phyloP scores from a whole-genome alignment of 345 rosid species.

The Odontarrhena argentea region DNA sequence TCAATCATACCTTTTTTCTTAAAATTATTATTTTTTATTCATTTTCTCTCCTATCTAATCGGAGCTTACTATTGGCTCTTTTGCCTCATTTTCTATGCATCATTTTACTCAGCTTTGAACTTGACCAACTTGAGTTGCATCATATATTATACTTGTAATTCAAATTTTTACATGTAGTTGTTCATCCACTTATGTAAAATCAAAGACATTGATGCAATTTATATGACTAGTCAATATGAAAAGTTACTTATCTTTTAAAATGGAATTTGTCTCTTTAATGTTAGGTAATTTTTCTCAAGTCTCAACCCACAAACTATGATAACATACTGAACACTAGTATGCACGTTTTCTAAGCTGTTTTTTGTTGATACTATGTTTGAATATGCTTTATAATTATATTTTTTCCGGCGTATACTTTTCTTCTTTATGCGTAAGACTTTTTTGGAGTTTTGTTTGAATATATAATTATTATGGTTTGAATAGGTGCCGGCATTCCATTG shows the following conservation, averaged over 20 bases:
- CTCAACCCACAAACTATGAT: no score
- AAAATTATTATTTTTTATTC: background rate
- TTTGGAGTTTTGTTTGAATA: constrained; percentile 28
- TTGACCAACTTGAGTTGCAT: constrained; percentile 13
- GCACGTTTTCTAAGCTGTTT: constrained; percentile 33
- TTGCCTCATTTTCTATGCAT: constrained; percentile 9
- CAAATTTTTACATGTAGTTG: background rate
- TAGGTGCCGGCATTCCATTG: constrained; percentile 31
- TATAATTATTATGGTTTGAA: constrained; percentile 37
- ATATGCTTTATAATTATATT: constrained; percentile 2
- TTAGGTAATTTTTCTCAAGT: background rate
- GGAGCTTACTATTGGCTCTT: constrained; percentile 5
- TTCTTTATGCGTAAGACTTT: constrained; percentile 27
- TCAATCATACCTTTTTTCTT: background rate
- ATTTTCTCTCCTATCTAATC: background rate
- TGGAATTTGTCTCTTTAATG: background rate
- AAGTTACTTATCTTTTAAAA: background rate
- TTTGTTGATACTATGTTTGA: constrained; percentile 7
- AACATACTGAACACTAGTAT: constrained; percentile 9
- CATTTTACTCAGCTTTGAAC: background rate
- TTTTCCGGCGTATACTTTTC: constrained; percentile 36
- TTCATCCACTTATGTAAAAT: background rate
- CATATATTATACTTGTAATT: background rate
- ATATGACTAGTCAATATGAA: background rate
- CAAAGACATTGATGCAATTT: background rate